A percentile compares a stretch with the other conserved stretches of the same genome.
Evolutionary conservation across 2,329 filamentous ascomycete species (phyloP).

Genomic region (Neoscytalidium dimidiatum): DNA sequence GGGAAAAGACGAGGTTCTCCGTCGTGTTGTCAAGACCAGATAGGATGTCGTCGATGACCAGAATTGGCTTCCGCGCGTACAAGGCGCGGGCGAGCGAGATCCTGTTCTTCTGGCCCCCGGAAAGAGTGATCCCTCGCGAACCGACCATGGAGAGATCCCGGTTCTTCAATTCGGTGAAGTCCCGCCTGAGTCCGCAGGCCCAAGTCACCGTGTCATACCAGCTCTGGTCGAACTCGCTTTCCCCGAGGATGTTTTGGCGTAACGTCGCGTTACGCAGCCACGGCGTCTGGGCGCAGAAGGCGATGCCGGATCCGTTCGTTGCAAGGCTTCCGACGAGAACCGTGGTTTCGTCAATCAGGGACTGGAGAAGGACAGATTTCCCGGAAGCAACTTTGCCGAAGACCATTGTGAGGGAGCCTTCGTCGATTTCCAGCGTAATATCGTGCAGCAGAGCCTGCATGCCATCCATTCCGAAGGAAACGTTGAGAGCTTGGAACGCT

Average conservation of each 20-base stretch:
- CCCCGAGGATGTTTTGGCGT: conserved; percentile 39
- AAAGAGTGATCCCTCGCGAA: conserved; percentile 53
- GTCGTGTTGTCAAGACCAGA: conserved; percentile 54
- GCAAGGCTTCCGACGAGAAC: conserved; percentile 23
- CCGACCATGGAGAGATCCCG: conserved; percentile 50
- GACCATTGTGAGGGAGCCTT: conserved; percentile 22
- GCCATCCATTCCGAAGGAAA: conserved; percentile 11
- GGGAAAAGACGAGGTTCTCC: conserved; percentile 51
- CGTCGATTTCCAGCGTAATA: conserved; percentile 17
- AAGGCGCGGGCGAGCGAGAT: conserved; percentile 57
- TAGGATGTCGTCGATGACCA: conserved; percentile 56
- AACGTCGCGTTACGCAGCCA: conserved; percentile 42
- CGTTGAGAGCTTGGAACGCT: neutral
- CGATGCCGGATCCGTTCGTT: conserved; percentile 26
- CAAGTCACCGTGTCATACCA: conserved; percentile 40
- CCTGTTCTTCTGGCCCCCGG: conserved; percentile 56
- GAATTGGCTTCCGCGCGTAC: conserved; percentile 50
- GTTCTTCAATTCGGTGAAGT: conserved; percentile 34
- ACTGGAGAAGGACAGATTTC: conserved; percentile 43
- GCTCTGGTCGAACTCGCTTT: conserved; percentile 36
- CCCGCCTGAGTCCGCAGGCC: conserved; percentile 37
- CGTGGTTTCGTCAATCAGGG: conserved; percentile 32
- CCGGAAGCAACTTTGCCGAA: conserved; percentile 24
- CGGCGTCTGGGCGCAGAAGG: conserved; percentile 40
- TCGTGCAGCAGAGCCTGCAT: conserved; percentile 14